Evolutionary conservation across 2,329 filamentous ascomycete genomes (phyloP).

Genomic region (Aspergillus sp.): DNA sequence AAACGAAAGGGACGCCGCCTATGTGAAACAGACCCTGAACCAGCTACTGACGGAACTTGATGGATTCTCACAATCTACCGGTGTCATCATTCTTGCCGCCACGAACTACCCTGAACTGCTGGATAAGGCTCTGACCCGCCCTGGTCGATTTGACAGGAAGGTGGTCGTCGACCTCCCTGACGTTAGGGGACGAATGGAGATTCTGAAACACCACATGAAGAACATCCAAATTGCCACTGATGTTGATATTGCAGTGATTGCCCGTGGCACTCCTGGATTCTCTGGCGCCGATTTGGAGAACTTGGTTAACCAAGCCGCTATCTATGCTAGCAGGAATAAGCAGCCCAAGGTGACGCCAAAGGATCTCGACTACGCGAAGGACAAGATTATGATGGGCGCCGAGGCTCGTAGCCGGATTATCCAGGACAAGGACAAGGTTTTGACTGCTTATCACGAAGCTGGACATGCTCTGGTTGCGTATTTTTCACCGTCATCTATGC

Average conservation of each 20-base stretch:
- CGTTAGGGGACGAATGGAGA: conserved; percentile 87
- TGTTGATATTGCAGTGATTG: conserved; percentile 80
- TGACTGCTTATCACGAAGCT: conserved; percentile 95
- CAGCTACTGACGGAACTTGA: conserved; percentile 96
- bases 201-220: conserved; percentile 89
- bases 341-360: conserved; percentile 69
- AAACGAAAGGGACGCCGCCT: conserved; percentile 88
- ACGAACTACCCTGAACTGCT: conserved; percentile 95
- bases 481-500: conserved; percentile 72
- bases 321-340: conserved; percentile 89
- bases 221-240: conserved; percentile 79
- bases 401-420: conserved; percentile 89
- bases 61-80: conserved; percentile 91
- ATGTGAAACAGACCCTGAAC: conserved; percentile 96
- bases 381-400: conserved; percentile 96
- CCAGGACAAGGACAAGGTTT: conserved; percentile 87
- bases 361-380: conserved; percentile 96
- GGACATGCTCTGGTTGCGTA: conserved; percentile 90
- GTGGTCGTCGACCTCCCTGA: conserved; percentile 87
- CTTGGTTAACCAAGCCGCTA: conserved; percentile 91
- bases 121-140: conserved; percentile 90
- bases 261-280: conserved; percentile 83
- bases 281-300: conserved; percentile 97
- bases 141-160: conserved; percentile 93
- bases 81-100: conserved; percentile 92